Evolutionary conservation across 2,329 filamentous ascomycete genomes (phyloP).

Genomic region (Penicillium sclerotigenum): DNA sequence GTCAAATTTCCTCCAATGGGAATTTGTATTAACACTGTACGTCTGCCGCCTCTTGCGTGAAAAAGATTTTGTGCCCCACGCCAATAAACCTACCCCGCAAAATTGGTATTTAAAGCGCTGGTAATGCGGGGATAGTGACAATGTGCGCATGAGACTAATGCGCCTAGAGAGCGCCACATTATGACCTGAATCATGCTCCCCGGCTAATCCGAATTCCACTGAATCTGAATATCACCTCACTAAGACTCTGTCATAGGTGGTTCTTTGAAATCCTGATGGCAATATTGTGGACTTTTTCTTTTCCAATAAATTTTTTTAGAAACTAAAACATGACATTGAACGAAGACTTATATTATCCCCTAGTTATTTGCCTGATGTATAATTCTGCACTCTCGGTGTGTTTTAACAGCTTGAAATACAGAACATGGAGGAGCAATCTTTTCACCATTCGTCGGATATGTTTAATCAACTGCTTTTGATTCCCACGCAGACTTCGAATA

Average conservation of each 20-base stretch:
- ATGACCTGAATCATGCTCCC: background rate
- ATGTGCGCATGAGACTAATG: background rate
- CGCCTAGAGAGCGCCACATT: background rate
- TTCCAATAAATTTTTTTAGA: too few relatives aligned
- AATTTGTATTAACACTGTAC: background rate
- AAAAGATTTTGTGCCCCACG: background rate
- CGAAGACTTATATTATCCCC: too few relatives aligned
- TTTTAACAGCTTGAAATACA: background rate
- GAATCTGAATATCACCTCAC: background rate
- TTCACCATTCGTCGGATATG: too few relatives aligned
- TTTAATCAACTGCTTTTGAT: background rate
- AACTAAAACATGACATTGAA: background rate
- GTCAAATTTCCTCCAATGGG: conserved; percentile 1
- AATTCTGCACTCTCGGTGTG: too few relatives aligned
- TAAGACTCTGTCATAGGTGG: background rate
- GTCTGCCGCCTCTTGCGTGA: background rate
- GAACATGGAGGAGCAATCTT: background rate
- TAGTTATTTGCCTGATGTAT: background rate
- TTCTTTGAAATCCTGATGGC: background rate
- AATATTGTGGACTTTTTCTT: background rate
- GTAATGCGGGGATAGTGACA: background rate
- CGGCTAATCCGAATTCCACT: background rate
- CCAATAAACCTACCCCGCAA: background rate
- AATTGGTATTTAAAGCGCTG: background rate
- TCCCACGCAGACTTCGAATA: background rate